Conservation (phyloP, 306 rosid species). For the Acacia melanoxylon region DNA sequence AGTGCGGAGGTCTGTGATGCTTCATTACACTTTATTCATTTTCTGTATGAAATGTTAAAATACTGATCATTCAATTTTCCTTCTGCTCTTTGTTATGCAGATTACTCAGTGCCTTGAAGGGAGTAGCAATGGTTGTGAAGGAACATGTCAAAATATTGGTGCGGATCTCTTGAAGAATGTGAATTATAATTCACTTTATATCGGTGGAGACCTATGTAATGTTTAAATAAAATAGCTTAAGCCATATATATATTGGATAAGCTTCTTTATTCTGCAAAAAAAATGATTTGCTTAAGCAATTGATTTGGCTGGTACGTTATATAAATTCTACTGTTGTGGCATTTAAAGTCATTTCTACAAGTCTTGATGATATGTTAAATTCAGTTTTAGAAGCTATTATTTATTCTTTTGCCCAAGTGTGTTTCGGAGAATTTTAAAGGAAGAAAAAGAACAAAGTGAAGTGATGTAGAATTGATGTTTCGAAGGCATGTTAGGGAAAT, state of each 20-base stretch:
- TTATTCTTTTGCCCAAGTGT: too few relatives aligned
- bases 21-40: background rate
- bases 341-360: too few relatives aligned
- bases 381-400: too few relatives aligned
- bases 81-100: conserved; percentile 29
- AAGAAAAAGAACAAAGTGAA: too few relatives aligned
- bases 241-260: background rate
- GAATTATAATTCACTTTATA: background rate
- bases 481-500: too few relatives aligned
- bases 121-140: background rate
- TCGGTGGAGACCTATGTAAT: background rate
- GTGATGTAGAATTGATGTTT: too few relatives aligned
- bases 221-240: background rate
- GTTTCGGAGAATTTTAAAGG: too few relatives aligned
- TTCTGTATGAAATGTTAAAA: background rate
- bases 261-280: background rate
- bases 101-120: conserved; percentile 50
- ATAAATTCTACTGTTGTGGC: too few relatives aligned
- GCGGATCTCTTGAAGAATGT: background rate
- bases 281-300: background rate
- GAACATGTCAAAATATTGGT: background rate
- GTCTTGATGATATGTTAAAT: too few relatives aligned
- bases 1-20: conserved; percentile 49
- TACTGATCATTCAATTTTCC: background rate
- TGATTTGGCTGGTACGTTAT: too few relatives aligned